Conservation (phyloP, 2,329 filamentous ascomycete genomes). For the Dothideomycetidae sp. region DNA sequence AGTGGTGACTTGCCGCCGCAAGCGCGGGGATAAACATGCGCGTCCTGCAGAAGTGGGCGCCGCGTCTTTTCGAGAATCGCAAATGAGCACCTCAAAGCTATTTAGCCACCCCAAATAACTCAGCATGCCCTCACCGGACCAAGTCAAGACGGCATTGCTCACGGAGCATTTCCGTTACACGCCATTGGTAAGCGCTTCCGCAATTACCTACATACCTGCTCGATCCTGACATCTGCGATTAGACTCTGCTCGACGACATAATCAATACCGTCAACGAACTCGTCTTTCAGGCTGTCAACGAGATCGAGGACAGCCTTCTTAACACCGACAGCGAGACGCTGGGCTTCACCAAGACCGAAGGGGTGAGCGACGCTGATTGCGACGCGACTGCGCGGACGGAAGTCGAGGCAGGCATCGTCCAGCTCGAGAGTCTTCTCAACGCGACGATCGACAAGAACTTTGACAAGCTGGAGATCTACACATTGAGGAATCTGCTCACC, state of each 20-base stretch:
- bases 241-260: constrained; percentile 94
- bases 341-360: constrained; percentile 51
- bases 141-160: constrained; percentile 48
- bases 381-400: constrained; percentile 46
- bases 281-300: constrained; percentile 76
- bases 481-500: constrained; percentile 57
- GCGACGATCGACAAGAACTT: constrained; percentile 37
- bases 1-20: no score
- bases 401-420: constrained; percentile 61
- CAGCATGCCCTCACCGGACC: constrained; percentile 30
- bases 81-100: no score
- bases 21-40: no score
- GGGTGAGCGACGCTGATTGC: constrained; percentile 25
- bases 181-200: constrained; percentile 53
- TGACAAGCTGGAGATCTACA: constrained; percentile 54
- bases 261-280: constrained; percentile 94
- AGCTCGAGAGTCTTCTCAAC: constrained; percentile 37
- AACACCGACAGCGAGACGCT: constrained; percentile 58
- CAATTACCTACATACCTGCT: constrained; percentile 11
- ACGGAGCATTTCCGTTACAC: constrained; percentile 96
- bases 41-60: no score
- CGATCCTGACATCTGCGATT: constrained; percentile 4
- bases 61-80: no score
- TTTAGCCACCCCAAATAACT: no score
- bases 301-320: constrained; percentile 70